These are phyloP conservation scores for Lodderomyces pseudojiufengensis DNA, from an alignment of 1,139 yeast genomes.

Conservation along the genomic window DNA sequence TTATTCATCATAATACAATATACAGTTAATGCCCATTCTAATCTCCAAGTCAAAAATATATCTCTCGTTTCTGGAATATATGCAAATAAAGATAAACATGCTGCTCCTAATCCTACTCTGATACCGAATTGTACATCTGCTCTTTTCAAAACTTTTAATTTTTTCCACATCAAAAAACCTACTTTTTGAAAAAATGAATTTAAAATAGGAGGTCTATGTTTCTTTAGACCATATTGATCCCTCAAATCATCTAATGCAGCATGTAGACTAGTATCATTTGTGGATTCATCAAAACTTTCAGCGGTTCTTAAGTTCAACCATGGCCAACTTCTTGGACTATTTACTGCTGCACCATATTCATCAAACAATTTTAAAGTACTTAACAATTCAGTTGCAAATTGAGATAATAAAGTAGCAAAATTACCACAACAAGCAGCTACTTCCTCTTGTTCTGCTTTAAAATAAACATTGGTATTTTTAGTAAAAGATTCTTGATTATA, in stretches of 20 bases:
- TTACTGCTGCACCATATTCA: constrained; percentile 32
- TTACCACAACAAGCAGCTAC: constrained; percentile 85
- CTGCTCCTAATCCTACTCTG: constrained; percentile 76
- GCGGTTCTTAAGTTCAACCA: constrained; percentile 48
- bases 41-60: constrained; percentile 62
- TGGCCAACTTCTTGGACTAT: constrained; percentile 36
- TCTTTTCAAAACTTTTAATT: constrained; percentile 39
- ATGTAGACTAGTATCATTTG: constrained; percentile 21
- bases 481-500: constrained; percentile 59
- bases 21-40: constrained; percentile 82
- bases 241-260: constrained; percentile 38
- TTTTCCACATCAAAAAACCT: constrained; percentile 29
- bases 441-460: constrained; percentile 68
- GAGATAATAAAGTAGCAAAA: constrained; percentile 61
- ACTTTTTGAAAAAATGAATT: constrained; percentile 9
- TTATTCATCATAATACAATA: constrained; percentile 83
- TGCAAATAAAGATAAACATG: constrained; percentile 64
- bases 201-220: constrained; percentile 3
- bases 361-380: constrained; percentile 47
- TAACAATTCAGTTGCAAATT: constrained; percentile 57
- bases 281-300: background rate
- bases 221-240: constrained; percentile 22
- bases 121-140: constrained; percentile 77
- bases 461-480: constrained; percentile 29
- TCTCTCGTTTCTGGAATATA: constrained; percentile 55